Conservation (phyloP, 768 basidiomycete genomes). For the Hemileccinum rubropunctum region DNA sequence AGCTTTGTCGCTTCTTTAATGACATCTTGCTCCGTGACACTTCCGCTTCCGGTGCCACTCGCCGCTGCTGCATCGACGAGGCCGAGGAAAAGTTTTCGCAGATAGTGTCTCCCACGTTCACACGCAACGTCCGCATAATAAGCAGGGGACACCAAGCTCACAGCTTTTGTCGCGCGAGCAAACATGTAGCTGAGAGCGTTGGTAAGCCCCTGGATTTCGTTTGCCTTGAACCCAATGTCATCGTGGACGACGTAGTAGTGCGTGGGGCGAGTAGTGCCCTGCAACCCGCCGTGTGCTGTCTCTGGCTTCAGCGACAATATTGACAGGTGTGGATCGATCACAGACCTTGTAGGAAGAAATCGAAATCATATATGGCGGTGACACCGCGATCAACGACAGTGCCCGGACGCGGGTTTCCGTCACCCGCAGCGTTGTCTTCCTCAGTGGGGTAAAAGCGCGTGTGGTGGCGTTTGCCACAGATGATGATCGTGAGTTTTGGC, state of each 20-base stretch:
- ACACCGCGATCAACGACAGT: slow-evolving; percentile 56
- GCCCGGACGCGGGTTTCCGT: slow-evolving; percentile 52
- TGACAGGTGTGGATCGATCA: background rate
- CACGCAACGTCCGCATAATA: slow-evolving; percentile 49
- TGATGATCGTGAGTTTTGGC: slow-evolving; percentile 49
- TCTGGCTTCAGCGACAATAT: background rate
- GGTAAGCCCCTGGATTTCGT: slow-evolving; percentile 53
- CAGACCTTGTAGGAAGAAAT: slow-evolving; percentile 54
- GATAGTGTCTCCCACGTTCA: slow-evolving; percentile 53
- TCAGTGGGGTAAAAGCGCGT: slow-evolving; percentile 57
- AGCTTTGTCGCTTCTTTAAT: slow-evolving; percentile 48
- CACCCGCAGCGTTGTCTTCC: slow-evolving; percentile 36
- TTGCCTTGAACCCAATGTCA: slow-evolving; percentile 47
- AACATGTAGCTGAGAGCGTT: slow-evolving; percentile 56
- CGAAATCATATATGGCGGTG: slow-evolving; percentile 52
- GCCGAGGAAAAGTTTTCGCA: slow-evolving; percentile 48
- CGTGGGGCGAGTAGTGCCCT: slow-evolving; percentile 48
- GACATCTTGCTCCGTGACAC: slow-evolving; percentile 46
- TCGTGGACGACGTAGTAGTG: slow-evolving; percentile 57
- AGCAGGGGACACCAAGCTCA: slow-evolving; percentile 36
- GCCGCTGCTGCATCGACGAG: slow-evolving; percentile 23
- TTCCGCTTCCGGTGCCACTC: slow-evolving; percentile 34
- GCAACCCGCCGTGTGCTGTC: slow-evolving; percentile 44
- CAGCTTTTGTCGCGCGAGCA: slow-evolving; percentile 53
- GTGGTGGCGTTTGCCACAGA: slow-evolving; percentile 59